Evolutionary conservation across 441 rosid genomes (phyloP).

Genomic region (Brassica hybrid): DNA sequence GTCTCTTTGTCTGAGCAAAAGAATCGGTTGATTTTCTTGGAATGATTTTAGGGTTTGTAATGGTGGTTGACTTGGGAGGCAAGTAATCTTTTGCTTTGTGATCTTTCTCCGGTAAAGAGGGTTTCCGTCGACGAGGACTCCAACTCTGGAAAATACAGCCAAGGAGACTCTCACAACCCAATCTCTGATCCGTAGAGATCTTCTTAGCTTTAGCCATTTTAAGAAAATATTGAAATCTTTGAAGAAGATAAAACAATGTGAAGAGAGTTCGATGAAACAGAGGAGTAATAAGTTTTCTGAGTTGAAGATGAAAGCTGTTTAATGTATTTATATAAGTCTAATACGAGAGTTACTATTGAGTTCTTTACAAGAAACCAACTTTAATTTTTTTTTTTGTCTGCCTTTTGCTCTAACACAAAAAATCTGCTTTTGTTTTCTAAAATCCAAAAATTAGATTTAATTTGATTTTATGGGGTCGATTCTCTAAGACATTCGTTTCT

Average conservation of each 20-base stretch:
- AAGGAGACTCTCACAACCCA: slow-evolving; percentile 62
- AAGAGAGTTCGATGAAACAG: slow-evolving; percentile 28
- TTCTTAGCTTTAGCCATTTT: slow-evolving; percentile 34
- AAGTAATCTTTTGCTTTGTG: slow-evolving; percentile 29
- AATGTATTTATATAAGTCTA: slow-evolving; percentile 46
- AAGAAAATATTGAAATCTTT: slow-evolving; percentile 15
- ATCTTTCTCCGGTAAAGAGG: slow-evolving; percentile 40
- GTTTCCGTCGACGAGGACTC: slow-evolving; percentile 50
- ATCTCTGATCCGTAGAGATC: slow-evolving; percentile 42
- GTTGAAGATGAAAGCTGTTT: slow-evolving; percentile 51
- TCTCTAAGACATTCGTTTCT: slow-evolving; percentile 34
- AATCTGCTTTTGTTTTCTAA: slow-evolving; percentile 20
- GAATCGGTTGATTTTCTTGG: slow-evolving; percentile 33
- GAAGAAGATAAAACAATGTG: background rate
- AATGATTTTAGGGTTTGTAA: slow-evolving; percentile 43
- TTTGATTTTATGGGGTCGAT: slow-evolving; percentile 36
- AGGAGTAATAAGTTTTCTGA: background rate
- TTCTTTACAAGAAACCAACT: slow-evolving; percentile 78
- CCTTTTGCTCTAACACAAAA: slow-evolving; percentile 27
- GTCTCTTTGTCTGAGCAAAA: slow-evolving; percentile 25
- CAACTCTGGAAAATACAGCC: slow-evolving; percentile 59
- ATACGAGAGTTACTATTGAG: slow-evolving; percentile 51
- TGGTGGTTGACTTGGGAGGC: slow-evolving; percentile 36
- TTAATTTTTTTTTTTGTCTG: slow-evolving; percentile 38
- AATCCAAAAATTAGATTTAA: slow-evolving; percentile 31